Percentiles rank a stretch among this genome's conserved stretches.
These are phyloP conservation scores for Verticillium zaregamsianum DNA, from an alignment of 2,329 filamentous ascomycete genomes.

Conservation along the genomic window DNA sequence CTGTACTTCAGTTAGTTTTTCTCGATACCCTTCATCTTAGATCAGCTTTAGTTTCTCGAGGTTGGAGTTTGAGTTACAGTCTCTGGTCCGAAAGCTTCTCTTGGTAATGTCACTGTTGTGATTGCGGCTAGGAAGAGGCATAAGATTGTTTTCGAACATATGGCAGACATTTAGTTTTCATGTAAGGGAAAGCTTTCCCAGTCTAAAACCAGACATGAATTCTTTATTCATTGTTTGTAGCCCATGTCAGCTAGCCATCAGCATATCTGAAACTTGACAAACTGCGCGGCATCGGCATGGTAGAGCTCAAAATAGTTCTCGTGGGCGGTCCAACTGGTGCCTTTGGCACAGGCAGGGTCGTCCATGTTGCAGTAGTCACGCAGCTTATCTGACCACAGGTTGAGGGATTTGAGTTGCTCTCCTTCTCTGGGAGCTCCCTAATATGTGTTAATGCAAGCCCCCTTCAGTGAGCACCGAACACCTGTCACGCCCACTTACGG, in stretches of 20 bases:
- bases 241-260: too few relatives aligned
- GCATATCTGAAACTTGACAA: too few relatives aligned
- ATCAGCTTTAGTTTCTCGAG: too few relatives aligned
- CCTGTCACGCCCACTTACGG: background rate
- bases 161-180: too few relatives aligned
- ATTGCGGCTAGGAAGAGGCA: rapidly evolving
- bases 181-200: rapidly evolving
- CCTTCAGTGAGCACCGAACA: background rate
- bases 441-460: background rate
- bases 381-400: background rate
- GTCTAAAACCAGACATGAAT: too few relatives aligned
- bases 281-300: background rate
- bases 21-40: too few relatives aligned
- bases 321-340: conserved; percentile 25
- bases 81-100: too few relatives aligned
- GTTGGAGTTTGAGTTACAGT: too few relatives aligned
- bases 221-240: too few relatives aligned
- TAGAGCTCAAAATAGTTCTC: conserved; percentile 43
- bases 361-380: conserved; percentile 29
- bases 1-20: too few relatives aligned
- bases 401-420: conserved; percentile 5
- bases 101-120: too few relatives aligned
- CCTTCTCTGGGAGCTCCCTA: conserved; percentile 6
- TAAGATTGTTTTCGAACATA: too few relatives aligned
- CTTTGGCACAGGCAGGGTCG: conserved; percentile 35